phyloP scores from a whole-genome alignment of 2,329 filamentous ascomycete species.

The Ascochyta pisi region DNA sequence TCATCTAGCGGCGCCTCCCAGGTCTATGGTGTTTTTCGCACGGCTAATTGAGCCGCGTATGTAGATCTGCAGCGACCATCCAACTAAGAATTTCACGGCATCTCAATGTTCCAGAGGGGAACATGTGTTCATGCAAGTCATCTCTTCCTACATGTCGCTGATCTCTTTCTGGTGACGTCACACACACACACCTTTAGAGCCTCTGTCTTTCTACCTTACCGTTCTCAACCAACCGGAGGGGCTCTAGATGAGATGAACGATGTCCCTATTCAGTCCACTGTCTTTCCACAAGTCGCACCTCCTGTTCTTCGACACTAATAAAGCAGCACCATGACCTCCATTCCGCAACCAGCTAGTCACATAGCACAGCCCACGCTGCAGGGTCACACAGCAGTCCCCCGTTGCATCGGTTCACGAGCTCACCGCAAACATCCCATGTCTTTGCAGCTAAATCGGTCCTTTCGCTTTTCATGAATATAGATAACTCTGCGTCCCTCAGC shows the following conservation, averaged over 20 bases:
- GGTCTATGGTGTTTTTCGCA: background rate
- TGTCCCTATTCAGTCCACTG: background rate
- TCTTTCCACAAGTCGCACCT: background rate
- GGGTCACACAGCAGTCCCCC: background rate
- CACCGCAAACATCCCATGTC: conserved; percentile 8
- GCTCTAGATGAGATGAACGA: background rate
- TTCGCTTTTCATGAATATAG: conserved; percentile 10
- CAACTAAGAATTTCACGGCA: conserved; percentile 1
- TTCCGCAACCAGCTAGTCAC: conserved; percentile 3
- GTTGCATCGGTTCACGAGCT: background rate
- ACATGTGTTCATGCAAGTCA: conserved; percentile 6
- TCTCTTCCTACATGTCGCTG: conserved; percentile 9
- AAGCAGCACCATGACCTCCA: conserved; percentile 3
- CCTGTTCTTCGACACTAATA: background rate
- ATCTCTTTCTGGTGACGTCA: background rate
- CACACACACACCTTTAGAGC: background rate
- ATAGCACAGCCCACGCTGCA: background rate
- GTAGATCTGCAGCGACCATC: background rate
- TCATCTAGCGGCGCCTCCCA: background rate
- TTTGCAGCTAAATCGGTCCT: conserved; percentile 7
- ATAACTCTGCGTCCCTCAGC: conserved; percentile 8
- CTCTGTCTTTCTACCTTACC: background rate
- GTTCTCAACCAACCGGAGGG: background rate
- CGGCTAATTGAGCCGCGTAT: background rate
- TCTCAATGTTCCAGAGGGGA: background rate